phyloP scores from a whole-genome alignment of 2,329 filamentous ascomycete genomes.

The Myriosclerotinia curreyana region DNA sequence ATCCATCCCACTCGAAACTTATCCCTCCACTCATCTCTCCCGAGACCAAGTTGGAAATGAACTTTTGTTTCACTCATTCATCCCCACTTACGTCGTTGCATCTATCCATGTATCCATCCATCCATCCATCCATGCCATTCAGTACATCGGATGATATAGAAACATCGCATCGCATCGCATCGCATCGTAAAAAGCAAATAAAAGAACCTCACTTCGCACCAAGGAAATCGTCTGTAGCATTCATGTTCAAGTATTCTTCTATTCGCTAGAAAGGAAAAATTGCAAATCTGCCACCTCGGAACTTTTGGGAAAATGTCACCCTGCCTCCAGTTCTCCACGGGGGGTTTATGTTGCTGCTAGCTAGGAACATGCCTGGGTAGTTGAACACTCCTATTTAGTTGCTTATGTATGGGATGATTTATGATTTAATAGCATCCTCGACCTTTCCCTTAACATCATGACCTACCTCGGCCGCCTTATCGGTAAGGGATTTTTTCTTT shows the following conservation, averaged over 20 bases:
- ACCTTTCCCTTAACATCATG: slow-evolving; percentile 36
- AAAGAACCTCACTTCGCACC: not conserved
- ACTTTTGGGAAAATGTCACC: not conserved
- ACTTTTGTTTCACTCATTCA: not conserved
- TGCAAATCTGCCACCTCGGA: slow-evolving; percentile 2
- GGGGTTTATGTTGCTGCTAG: not conserved
- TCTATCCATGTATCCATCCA: not conserved
- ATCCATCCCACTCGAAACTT: not conserved
- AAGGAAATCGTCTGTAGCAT: not conserved
- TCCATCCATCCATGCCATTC: not conserved
- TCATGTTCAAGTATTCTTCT: not conserved
- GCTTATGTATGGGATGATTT: slow-evolving; percentile 25
- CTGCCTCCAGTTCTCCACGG: not conserved
- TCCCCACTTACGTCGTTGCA: not conserved
- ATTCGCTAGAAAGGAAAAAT: not conserved
- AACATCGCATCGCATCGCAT: too few relatives aligned
- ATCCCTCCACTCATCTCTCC: not conserved
- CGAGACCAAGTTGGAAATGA: not conserved
- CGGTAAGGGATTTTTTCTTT: slow-evolving; percentile 47
- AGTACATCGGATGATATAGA: not conserved
- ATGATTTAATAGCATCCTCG: slow-evolving; percentile 40
- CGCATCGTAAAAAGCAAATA: not conserved
- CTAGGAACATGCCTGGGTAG: not conserved
- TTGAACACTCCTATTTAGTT: not conserved
- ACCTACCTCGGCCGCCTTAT: slow-evolving; percentile 28